Conservation (phyloP, 2,329 filamentous ascomycete genomes). For the Scedosporium boydii region DNA sequence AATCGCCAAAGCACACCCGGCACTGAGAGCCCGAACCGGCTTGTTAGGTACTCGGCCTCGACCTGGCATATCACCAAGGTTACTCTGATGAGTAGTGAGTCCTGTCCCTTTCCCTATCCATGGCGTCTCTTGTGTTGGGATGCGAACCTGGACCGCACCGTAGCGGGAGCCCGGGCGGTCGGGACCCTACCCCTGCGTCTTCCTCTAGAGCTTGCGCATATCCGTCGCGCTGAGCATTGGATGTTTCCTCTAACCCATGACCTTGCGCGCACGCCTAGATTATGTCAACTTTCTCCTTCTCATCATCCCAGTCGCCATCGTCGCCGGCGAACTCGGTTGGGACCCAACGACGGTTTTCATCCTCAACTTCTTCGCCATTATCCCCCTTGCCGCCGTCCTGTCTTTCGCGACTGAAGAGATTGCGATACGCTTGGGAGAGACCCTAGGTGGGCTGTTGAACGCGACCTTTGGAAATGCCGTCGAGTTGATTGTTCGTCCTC, state of each 20-base stretch:
- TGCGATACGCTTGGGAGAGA: constrained; percentile 61
- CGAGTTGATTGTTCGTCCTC: constrained; percentile 57
- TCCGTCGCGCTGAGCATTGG: too few species aligned
- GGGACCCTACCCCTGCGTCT: constrained; percentile 7
- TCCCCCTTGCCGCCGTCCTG: constrained; percentile 63
- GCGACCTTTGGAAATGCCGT: constrained; percentile 75
- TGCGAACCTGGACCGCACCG: background rate
- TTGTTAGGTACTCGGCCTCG: constrained; percentile 35
- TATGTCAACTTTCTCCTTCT: constrained; percentile 63
- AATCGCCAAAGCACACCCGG: constrained; percentile 42
- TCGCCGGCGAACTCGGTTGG: constrained; percentile 54
- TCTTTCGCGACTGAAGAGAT: constrained; percentile 75
- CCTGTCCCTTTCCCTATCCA: background rate
- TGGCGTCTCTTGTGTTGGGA: background rate
- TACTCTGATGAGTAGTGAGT: constrained; percentile 50
- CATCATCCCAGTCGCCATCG: constrained; percentile 64
- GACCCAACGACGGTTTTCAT: constrained; percentile 59
- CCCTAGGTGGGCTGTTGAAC: constrained; percentile 64
- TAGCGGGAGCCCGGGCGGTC: background rate
- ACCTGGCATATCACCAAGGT: constrained; percentile 48
- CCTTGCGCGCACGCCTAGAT: constrained; percentile 22
- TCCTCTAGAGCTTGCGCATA: too few species aligned
- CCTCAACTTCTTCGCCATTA: constrained; percentile 74
- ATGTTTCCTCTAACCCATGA: background rate
- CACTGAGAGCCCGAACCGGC: constrained; percentile 34